Evolutionary conservation across 345 rosid species (phyloP).

Genomic region (Cardamine chenopodiifolia): DNA sequence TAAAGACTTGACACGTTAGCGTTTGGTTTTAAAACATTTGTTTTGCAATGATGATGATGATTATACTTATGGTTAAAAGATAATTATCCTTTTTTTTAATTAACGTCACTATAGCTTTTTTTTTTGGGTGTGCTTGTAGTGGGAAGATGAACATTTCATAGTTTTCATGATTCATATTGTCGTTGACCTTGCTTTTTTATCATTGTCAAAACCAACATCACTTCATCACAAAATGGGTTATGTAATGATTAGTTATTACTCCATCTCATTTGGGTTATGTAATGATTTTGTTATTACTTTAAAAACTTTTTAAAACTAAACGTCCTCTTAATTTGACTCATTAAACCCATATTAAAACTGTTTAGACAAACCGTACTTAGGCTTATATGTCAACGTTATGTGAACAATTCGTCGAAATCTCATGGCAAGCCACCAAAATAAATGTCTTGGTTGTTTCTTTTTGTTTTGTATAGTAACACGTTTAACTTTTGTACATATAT

Average conservation of each 20-base stretch:
- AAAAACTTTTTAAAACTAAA: not conserved
- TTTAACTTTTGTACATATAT: not conserved
- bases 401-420: conserved; percentile 18
- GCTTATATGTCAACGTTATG: conserved; percentile 24
- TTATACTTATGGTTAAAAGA: conserved; percentile 30
- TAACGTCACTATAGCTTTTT: conserved; percentile 16
- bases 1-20: conserved; percentile 37
- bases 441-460: conserved; percentile 11
- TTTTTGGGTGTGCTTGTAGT: conserved; percentile 36
- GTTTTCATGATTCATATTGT: conserved; percentile 29
- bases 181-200: conserved; percentile 40
- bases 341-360: conserved; percentile 9
- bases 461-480: conserved; percentile 19
- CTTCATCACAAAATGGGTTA: conserved; percentile 17
- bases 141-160: conserved; percentile 38
- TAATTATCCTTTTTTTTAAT: not conserved
- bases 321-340: conserved; percentile 37
- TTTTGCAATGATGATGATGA: conserved; percentile 22
- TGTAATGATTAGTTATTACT: conserved; percentile 32
- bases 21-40: conserved; percentile 5
- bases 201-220: conserved; percentile 30
- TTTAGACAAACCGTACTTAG: not conserved
- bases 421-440: conserved; percentile 9
- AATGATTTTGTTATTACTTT: conserved; percentile 23
- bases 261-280: not conserved